Base-by-base conservation (phyloP, 192 early-diverging fungal genomes). In the Backusella parvicylindrica region DNA sequence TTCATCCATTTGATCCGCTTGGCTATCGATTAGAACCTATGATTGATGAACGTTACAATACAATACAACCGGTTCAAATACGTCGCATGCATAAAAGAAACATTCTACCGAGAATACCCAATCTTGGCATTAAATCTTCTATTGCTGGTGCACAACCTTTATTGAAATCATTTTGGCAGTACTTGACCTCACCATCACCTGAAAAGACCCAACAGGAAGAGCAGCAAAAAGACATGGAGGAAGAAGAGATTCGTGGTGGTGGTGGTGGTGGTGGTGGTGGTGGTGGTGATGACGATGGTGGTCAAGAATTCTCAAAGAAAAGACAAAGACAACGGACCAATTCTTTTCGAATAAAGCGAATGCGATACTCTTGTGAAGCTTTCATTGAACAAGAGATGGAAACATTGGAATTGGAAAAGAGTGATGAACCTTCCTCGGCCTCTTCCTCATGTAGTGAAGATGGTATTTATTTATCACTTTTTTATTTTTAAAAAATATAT, bases 1-100 rank as follows among this genome's bases (percentile, higher is more conserved):
- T 91, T 56, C 91, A 92, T 64, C 90, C 90, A 8, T 91, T 89
- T 53, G 91, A 92, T 56, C 91, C 91, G 1, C 84, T 92, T 8
- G 91, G 88, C 0, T 91, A 92, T 81, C 84, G 90, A 32, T 84
- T 89, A 33, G 91, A 92, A 74, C 89, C 91, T 0, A 73, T 91
- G 56, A 79, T 85, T 15, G 84, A 89, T 41, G 79, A 82, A 6
- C 70, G 72, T 23, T 90, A 84, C 70, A 84, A 83, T 23, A 81
- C 84, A 28, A 68, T 84, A 2, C 86, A 86, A 0, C 85, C 90
- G 0, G 82, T 88, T 30, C 78, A 81, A 0, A 72, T 90, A 26
- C 71, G 56, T 16, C 63, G 72, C 6, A 33, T 74, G 0, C 66
- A 68, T 31, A 64, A 72, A 18, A 64, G 67, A 28, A 67, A 65